These are phyloP conservation scores for Ophiostoma quercus DNA, from an alignment of 2,329 filamentous ascomycete species.

Conservation along the genomic window DNA sequence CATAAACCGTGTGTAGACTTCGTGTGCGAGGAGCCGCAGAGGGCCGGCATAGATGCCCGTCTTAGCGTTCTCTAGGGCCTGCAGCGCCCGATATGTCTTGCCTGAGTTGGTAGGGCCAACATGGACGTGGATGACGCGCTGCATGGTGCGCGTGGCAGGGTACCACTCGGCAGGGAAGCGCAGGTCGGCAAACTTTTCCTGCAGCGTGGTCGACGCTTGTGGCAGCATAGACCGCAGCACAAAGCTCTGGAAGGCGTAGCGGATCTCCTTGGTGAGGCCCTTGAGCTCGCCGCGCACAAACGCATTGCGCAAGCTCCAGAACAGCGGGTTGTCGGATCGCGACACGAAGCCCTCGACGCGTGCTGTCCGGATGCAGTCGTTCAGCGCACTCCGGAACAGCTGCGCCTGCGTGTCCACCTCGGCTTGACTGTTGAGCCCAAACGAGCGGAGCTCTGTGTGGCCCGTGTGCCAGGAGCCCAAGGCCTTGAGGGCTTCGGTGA, in stretches of 20 bases:
- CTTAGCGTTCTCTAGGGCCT: slow-evolving; percentile 70
- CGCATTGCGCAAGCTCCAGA: slow-evolving; percentile 54
- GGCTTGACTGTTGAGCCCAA: slow-evolving; percentile 37
- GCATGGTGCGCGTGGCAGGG: slow-evolving; percentile 71
- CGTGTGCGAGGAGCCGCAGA: slow-evolving; percentile 80
- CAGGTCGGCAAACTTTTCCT: slow-evolving; percentile 68
- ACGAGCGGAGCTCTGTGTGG: slow-evolving; percentile 32
- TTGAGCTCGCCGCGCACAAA: slow-evolving; percentile 57
- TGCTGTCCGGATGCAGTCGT: slow-evolving; percentile 44
- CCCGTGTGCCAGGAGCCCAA: slow-evolving; percentile 30
- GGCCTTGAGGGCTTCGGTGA: slow-evolving; percentile 35
- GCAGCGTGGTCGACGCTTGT: slow-evolving; percentile 47
- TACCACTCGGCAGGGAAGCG: slow-evolving; percentile 92
- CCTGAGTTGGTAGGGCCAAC: slow-evolving; percentile 97
- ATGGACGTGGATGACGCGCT: slow-evolving; percentile 82
- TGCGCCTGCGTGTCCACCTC: slow-evolving; percentile 43
- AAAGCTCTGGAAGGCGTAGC: slow-evolving; percentile 62
- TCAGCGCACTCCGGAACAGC: slow-evolving; percentile 44
- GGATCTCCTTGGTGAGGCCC: slow-evolving; percentile 15
- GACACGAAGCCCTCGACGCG: slow-evolving; percentile 35
- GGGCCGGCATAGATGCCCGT: slow-evolving; percentile 87
- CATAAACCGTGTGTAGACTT: slow-evolving; percentile 83
- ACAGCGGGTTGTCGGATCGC: slow-evolving; percentile 48
- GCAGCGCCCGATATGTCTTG: slow-evolving; percentile 91
- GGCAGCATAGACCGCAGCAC: slow-evolving; percentile 55